phyloP scores from a whole-genome alignment of 2,329 filamentous ascomycete genomes.

The Cercospora janseana region DNA sequence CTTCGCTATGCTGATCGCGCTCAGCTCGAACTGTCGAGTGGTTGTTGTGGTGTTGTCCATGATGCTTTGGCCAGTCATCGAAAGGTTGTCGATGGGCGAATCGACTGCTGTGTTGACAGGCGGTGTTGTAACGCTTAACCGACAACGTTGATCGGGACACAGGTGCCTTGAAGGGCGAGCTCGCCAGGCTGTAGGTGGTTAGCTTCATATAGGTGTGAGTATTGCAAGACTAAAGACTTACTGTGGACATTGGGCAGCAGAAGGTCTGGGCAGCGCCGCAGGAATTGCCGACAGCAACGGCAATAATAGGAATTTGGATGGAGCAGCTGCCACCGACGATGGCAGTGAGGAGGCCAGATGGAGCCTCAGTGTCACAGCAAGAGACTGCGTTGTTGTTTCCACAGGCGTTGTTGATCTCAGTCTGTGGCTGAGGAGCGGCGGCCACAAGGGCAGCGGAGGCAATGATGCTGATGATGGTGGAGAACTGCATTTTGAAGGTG shows the following conservation, averaged over 20 bases:
- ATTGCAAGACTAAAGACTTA: not conserved
- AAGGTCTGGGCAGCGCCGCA: conserved; percentile 21
- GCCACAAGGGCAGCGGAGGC: conserved; percentile 20
- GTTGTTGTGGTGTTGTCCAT: no score
- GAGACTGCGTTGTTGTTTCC: conserved; percentile 12
- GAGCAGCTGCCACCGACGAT: conserved; percentile 23
- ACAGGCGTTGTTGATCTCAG: not conserved
- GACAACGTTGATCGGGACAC: conserved; percentile 9
- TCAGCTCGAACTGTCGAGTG: conserved; percentile 1
- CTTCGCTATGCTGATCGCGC: conserved; percentile 1
- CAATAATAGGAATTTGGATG: conserved; percentile 9
- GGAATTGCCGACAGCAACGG: conserved; percentile 7
- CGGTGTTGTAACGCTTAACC: not conserved
- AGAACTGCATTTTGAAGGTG: conserved; percentile 26
- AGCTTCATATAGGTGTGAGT: no score
- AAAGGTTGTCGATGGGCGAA: no score
- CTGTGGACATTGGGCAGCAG: conserved; percentile 21
- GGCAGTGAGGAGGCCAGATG: conserved; percentile 11
- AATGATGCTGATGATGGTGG: conserved; percentile 22
- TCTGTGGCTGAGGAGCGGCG: conserved; percentile 1
- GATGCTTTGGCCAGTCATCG: no score
- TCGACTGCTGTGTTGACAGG: no score
- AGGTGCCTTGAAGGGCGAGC: no score
- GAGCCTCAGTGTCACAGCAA: conserved; percentile 19
- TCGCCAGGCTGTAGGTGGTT: no score